Evolutionary conservation across 2,329 filamentous ascomycete genomes (phyloP).

Genomic region (Lecanicillium sp.): DNA sequence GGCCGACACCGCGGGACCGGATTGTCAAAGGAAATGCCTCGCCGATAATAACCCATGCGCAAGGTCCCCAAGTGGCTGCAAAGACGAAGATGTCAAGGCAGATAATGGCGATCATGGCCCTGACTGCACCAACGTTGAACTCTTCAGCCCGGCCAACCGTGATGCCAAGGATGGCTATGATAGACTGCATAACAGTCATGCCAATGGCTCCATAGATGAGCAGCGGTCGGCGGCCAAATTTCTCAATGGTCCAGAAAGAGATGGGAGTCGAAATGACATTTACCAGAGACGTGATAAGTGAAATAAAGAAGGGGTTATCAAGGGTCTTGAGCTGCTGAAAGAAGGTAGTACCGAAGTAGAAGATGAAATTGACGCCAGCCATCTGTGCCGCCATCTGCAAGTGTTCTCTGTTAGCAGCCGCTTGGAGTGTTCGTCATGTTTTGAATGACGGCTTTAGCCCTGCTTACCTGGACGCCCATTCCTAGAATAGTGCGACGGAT

Average conservation of each 20-base stretch:
- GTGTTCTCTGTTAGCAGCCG: conserved; percentile 10
- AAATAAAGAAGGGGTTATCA: conserved; percentile 61
- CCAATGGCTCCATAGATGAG: conserved; percentile 62
- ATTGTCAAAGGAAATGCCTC: conserved; percentile 72
- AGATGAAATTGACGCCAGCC: conserved; percentile 60
- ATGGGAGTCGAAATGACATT: conserved; percentile 66
- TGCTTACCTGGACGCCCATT: conserved; percentile 23
- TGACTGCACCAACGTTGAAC: conserved; percentile 27
- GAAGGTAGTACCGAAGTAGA: conserved; percentile 65
- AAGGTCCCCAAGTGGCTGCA: conserved; percentile 68
- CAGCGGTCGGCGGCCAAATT: conserved; percentile 59
- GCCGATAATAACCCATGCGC: conserved; percentile 61
- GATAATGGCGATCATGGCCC: conserved; percentile 64
- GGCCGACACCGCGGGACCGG: conserved; percentile 61
- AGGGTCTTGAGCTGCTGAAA: conserved; percentile 60
- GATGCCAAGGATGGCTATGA: conserved; percentile 57
- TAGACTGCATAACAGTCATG: conserved; percentile 64
- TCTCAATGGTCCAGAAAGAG: conserved; percentile 66
- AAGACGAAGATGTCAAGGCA: conserved; percentile 78
- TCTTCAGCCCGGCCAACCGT: conserved; percentile 27
- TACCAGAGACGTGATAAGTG: conserved; percentile 66
- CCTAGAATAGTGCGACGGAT: conserved; percentile 50
- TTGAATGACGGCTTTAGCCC: background rate
- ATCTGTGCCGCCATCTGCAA: conserved; percentile 55
- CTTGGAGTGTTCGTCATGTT: background rate